A percentile compares a stretch with the other conserved stretches of the same genome.
These are phyloP conservation scores for Mycosphaerella sp. DNA, from an alignment of 2,329 filamentous ascomycete genomes.

Conservation along the genomic window DNA sequence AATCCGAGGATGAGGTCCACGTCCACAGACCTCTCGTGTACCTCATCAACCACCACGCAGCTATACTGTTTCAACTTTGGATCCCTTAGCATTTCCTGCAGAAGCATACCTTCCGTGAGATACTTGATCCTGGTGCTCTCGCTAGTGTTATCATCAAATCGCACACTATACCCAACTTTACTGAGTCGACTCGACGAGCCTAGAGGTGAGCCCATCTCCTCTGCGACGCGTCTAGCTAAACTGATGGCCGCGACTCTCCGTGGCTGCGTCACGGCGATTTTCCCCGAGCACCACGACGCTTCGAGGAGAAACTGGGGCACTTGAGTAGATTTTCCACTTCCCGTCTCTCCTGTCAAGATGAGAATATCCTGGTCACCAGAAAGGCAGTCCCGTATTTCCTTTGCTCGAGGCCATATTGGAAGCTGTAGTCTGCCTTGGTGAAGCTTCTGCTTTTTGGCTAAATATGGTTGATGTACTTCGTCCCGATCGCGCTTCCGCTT, in stretches of 20 bases:
- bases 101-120: slow-evolving; percentile 89
- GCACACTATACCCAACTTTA: slow-evolving; percentile 84
- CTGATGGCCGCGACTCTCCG: slow-evolving; percentile 90
- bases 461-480: neutral
- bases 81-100: slow-evolving; percentile 88
- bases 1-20: slow-evolving; percentile 90
- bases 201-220: slow-evolving; percentile 66
- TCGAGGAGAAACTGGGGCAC: slow-evolving; percentile 80
- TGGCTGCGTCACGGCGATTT: slow-evolving; percentile 91
- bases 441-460: slow-evolving; percentile 12
- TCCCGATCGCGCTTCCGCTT: slow-evolving; percentile 11
- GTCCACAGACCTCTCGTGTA: slow-evolving; percentile 92
- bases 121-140: slow-evolving; percentile 84
- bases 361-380: slow-evolving; percentile 59
- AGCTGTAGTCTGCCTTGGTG: slow-evolving; percentile 3
- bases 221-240: slow-evolving; percentile 77
- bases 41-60: slow-evolving; percentile 87
- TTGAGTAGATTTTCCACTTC: slow-evolving; percentile 95
- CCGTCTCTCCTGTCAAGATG: slow-evolving; percentile 85
- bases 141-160: slow-evolving; percentile 85
- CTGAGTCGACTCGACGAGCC: slow-evolving; percentile 54
- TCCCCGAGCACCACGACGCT: slow-evolving; percentile 76
- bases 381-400: slow-evolving; percentile 62
- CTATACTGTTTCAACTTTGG: slow-evolving; percentile 78
- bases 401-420: slow-evolving; percentile 49